Base-by-base conservation (phyloP, 2,329 filamentous ascomycete species). In the Fusarium musae region DNA sequence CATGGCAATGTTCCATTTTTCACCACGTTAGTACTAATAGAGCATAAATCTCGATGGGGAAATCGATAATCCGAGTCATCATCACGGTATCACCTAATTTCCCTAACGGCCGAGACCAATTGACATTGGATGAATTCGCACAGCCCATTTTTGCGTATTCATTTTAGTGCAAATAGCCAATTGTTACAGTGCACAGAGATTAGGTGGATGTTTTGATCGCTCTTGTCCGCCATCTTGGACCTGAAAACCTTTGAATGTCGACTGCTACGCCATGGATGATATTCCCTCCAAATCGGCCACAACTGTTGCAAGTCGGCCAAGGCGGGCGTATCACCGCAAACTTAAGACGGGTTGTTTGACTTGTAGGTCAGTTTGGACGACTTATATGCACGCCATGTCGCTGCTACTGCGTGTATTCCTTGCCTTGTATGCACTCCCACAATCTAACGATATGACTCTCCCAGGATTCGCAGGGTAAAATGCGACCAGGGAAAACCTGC, bases 401-500 rank as follows among this genome's bases (percentile, higher is more conserved):
- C 7, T 32, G 16, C 21, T 12, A n/a, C 16, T 21, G 9, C 7
- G 21, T 32, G 15, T 8, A 12, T 32, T 15, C 21, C 21, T 5
- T 12, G 3, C 15, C 12, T 17, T 7, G 12, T 17, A 23, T 43
- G 40, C 8, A 28, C 23, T 23, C 8, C 28, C 17, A 15, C 46
- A 49, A 16, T 23, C 46, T 49, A 8, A 49, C 46, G 15, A 3
- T 23, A 6, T 17, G 7, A 32, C 28, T 12, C 10, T 32, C 12
- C 26, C 5, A 63, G 61, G 16, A 62, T 28, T 6, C 43, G 61
- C 9, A 43, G n/a, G 8, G 37, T 63, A 2, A 39, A 46, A 8
- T 61, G 56, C 17, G 56, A 61, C 23, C 17, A 63, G 12, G 17
- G 2, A 4, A 71, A 62, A 6, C 66, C 66, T 9, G 40, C 13